Evolutionary conservation across 140 eudicot genomes (phyloP).

Genomic region (Cichorium intybus): DNA sequence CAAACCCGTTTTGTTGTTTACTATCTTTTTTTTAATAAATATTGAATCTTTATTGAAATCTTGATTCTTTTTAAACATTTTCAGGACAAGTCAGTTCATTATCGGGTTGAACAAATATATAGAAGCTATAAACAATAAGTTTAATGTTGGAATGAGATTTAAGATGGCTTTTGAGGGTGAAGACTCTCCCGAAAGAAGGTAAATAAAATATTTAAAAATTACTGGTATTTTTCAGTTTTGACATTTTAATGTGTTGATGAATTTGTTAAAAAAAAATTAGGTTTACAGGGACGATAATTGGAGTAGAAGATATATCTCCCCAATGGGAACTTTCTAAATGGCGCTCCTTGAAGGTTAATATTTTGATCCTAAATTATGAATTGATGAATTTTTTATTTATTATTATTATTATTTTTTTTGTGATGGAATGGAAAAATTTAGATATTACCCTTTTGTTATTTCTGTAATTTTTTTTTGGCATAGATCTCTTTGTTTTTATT

Average conservation of each 20-base stretch:
- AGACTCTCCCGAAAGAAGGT: slow-evolving; percentile 93
- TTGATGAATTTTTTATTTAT: background rate
- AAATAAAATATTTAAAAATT: background rate
- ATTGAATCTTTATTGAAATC: slow-evolving; percentile 1
- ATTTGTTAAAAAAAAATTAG: slow-evolving; percentile 24
- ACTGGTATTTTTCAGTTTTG: background rate
- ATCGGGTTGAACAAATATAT: slow-evolving; percentile 69
- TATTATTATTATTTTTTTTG: background rate
- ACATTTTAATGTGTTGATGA: background rate
- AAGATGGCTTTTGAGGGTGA: slow-evolving; percentile 98
- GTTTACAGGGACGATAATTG: slow-evolving; percentile 84
- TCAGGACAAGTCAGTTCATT: slow-evolving; percentile 90
- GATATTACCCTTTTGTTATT: background rate
- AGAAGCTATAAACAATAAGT: slow-evolving; percentile 64
- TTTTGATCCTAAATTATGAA: background rate
- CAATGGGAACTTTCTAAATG: slow-evolving; percentile 80
- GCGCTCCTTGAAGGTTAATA: slow-evolving; percentile 79
- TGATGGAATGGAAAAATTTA: background rate
- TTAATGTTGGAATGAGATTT: slow-evolving; percentile 70
- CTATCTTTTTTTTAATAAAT: background rate
- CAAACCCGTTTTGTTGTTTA: background rate
- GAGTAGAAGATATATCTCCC: slow-evolving; percentile 65
- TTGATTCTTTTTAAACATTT: background rate
- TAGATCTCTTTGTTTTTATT: no score
- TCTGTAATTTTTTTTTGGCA: background rate